phyloP scores from a whole-genome alignment of 225 moss, liverwort and hornwort species.

The Thuidium tamariscinum region DNA sequence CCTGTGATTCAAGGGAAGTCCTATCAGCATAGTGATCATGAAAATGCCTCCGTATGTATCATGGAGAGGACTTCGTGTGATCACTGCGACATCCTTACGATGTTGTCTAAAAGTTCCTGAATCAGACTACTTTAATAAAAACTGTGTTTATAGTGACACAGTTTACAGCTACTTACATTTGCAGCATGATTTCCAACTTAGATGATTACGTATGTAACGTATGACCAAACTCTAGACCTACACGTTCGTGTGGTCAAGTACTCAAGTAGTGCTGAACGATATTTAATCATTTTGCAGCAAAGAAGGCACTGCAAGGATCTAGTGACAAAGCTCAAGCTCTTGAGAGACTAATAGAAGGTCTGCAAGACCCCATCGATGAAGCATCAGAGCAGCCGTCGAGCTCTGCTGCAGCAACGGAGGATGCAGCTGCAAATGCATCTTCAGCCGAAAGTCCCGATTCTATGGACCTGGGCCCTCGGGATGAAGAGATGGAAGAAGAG shows the following conservation, averaged over 20 bases:
- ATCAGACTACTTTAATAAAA: not conserved
- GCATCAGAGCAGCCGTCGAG: slow-evolving; percentile 1
- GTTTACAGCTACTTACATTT: not conserved
- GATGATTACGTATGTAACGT: not conserved
- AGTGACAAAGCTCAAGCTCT: slow-evolving; percentile 38
- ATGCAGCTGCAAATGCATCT: not conserved
- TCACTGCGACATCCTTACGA: not conserved
- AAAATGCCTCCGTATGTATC: not conserved
- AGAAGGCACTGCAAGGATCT: slow-evolving; percentile 31
- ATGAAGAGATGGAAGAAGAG: slow-evolving; percentile 92
- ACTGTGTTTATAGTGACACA: not conserved
- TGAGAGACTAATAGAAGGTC: slow-evolving; percentile 34
- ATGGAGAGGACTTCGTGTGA: not conserved
- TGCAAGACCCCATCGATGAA: slow-evolving; percentile 18
- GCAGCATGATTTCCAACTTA: not conserved
- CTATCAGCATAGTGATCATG: not conserved
- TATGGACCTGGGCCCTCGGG: slow-evolving; percentile 25
- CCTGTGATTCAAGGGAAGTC: not conserved
- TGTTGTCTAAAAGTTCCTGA: not conserved
- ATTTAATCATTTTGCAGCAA: slow-evolving; percentile 17
- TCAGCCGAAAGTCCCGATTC: slow-evolving; percentile 30
- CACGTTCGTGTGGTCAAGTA: not conserved
- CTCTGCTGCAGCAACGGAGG: not conserved
- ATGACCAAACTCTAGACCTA: not conserved
- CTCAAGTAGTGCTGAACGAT: not conserved